phyloP scores from a whole-genome alignment of 768 basidiomycete species.

The Tylopilus sp. region DNA sequence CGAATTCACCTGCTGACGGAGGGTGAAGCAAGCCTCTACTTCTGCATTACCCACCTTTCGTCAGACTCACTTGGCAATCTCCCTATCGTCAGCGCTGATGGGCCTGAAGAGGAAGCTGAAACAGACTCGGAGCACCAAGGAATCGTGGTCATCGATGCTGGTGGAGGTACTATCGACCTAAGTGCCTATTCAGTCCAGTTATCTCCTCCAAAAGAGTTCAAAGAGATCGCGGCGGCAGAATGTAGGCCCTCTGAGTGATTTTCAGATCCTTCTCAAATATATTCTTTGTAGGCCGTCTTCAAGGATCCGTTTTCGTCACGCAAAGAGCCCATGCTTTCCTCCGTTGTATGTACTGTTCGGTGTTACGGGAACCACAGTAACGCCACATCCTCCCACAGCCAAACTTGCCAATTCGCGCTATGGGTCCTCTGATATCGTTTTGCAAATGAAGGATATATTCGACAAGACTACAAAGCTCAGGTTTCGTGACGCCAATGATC shows the following conservation, averaged over 20 bases:
- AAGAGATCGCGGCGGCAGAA: conserved; percentile 34
- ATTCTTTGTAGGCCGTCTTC: conserved; percentile 37
- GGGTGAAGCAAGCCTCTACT: conserved; percentile 54
- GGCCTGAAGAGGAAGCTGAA: conserved; percentile 13
- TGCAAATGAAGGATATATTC: conserved; percentile 33
- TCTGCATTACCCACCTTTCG: conserved; percentile 45
- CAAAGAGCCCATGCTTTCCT: conserved; percentile 31
- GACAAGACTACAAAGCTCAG: conserved; percentile 36
- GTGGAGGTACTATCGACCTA: conserved; percentile 40
- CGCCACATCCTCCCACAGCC: conserved; percentile 13
- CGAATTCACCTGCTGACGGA: conserved; percentile 55
- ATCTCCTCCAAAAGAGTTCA: conserved; percentile 36
- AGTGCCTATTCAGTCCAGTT: conserved; percentile 39
- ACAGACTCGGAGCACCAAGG: conserved; percentile 23
- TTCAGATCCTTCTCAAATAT: no score
- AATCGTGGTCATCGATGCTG: conserved; percentile 48
- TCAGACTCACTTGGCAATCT: conserved; percentile 21
- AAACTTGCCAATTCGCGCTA: conserved; percentile 28
- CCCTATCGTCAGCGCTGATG: conserved; percentile 15
- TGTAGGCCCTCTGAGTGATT: conserved; percentile 20
- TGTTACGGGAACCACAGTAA: no score
- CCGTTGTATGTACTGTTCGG: conserved; percentile 24
- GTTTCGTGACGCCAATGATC: conserved; percentile 34
- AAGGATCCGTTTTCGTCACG: conserved; percentile 37
- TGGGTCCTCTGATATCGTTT: conserved; percentile 27